Evolutionary conservation across 305 asterid species (phyloP).

Genomic region (Solanum hybrid): DNA sequence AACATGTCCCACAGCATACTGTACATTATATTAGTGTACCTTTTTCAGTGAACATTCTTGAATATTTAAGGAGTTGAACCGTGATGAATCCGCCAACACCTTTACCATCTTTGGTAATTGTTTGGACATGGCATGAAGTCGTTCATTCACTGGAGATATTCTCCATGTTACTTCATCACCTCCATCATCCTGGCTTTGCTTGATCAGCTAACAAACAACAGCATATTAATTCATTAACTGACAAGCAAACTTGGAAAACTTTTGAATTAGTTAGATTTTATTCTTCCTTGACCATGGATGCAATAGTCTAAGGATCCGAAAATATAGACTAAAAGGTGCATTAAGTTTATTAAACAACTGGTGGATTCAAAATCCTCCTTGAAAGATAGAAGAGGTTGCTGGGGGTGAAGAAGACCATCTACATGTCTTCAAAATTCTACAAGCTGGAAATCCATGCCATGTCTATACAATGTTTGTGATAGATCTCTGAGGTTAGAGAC

Average conservation of each 20-base stretch:
- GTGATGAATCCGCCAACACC: conserved; percentile 72
- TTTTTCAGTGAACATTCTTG: conserved; percentile 62
- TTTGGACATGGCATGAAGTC: conserved; percentile 73
- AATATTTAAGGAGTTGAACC: conserved; percentile 61
- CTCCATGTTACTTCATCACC: conserved; percentile 86
- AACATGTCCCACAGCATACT: background rate
- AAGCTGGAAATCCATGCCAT: background rate
- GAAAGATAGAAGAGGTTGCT: background rate
- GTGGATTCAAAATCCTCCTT: background rate
- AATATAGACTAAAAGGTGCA: background rate
- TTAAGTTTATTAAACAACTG: background rate
- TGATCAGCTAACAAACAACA: conserved; percentile 52
- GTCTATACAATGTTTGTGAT: background rate
- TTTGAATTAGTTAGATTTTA: background rate
- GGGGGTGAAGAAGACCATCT: background rate
- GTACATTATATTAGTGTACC: conserved; percentile 24
- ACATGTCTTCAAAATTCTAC: background rate
- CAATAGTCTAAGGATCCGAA: background rate
- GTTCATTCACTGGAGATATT: conserved; percentile 87
- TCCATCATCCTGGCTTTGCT: conserved; percentile 91
- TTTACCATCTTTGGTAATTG: conserved; percentile 54
- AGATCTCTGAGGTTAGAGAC: background rate
- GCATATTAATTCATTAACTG: conserved; percentile 1
- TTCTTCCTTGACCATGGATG: background rate
- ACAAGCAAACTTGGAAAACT: background rate